phyloP scores from a whole-genome alignment of 2,329 filamentous ascomycete genomes.

The Aspergillus proliferans region DNA sequence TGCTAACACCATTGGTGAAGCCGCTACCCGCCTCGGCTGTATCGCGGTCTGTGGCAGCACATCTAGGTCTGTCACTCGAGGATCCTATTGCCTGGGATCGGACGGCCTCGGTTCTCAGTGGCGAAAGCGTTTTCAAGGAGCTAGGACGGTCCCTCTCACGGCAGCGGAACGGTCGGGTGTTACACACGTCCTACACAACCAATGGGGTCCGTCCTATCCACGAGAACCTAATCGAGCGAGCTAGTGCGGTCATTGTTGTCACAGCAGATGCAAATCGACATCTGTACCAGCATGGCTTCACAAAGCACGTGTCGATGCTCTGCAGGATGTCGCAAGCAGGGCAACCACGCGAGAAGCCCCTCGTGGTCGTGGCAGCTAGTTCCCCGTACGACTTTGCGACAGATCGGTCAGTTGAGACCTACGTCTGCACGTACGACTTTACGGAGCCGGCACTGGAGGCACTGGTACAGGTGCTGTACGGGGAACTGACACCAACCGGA shows the following conservation, averaged over 20 bases:
- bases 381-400: constrained; percentile 96
- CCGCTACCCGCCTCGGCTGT: constrained; percentile 84
- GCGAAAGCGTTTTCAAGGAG: constrained; percentile 86
- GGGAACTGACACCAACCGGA: constrained; percentile 58
- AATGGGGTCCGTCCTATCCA: constrained; percentile 89
- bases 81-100: constrained; percentile 53
- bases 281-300: constrained; percentile 87
- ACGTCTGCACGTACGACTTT: constrained; percentile 93
- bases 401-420: constrained; percentile 83
- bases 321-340: constrained; percentile 49
- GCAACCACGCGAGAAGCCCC: constrained; percentile 61
- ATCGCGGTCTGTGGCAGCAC: constrained; percentile 59
- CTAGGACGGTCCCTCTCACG: constrained; percentile 81
- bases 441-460: constrained; percentile 86
- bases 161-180: constrained; percentile 74
- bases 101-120: constrained; percentile 69
- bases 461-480: constrained; percentile 75
- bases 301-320: constrained; percentile 93
- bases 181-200: constrained; percentile 92
- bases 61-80: constrained; percentile 35
- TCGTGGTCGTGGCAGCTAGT: constrained; percentile 87
- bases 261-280: constrained; percentile 94
- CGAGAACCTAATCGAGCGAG: constrained; percentile 83
- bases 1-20: constrained; percentile 84
- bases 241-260: constrained; percentile 80